Evolutionary conservation across 2,329 filamentous ascomycete species (phyloP), one percentile per base, ranked within the genome.

Genomic region (Aspergillus vadensis): DNA sequence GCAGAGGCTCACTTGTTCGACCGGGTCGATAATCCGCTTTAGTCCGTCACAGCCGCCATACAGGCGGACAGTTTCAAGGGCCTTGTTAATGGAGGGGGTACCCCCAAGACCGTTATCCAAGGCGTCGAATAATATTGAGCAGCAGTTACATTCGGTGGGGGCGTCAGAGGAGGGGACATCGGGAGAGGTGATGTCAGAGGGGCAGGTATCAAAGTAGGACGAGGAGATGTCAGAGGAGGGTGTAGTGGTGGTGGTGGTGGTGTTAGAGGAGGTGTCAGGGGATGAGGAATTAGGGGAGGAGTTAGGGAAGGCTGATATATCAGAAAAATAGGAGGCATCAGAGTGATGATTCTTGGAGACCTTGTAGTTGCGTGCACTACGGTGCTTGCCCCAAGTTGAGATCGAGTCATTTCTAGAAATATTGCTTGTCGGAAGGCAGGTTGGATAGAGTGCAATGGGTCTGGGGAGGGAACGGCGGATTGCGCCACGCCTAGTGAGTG

Each of bases 1-100:
- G 57, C 62, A 63, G 38, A 32, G 15, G 53, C 62, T 63, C 19
- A 62, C 44, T 2, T 25, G 25, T 41, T 63, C 62, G 5, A 63
- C n/a, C 2, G 50, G 25, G 30, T 51, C 27, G 14, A 62, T 23
- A 9, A 48, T 23, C 7, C 17, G 14, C 8, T 38, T 17, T 17
- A 62, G 44, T n/a, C 56, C 52, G 8, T 39, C 17, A 7, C 5
- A 44, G 19, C 41, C 41, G 41, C 41, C 41, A 12, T 21, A 14
- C 41, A 61, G n/a, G 12, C 47, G 51, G 36, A 32, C 44, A 27
- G 55, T 19, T 2, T 1, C 15, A n/a, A n/a, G 23, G 12, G 17
- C 12, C 4, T 21, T 17, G 38, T 27, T 21, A 4, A 36, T 36
- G 25, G n/a, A 30, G 12, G 39, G 23, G 3, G 53, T 19, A 4